phyloP scores from a whole-genome alignment of 441 rosid species.

The Erysimum cheiri region DNA sequence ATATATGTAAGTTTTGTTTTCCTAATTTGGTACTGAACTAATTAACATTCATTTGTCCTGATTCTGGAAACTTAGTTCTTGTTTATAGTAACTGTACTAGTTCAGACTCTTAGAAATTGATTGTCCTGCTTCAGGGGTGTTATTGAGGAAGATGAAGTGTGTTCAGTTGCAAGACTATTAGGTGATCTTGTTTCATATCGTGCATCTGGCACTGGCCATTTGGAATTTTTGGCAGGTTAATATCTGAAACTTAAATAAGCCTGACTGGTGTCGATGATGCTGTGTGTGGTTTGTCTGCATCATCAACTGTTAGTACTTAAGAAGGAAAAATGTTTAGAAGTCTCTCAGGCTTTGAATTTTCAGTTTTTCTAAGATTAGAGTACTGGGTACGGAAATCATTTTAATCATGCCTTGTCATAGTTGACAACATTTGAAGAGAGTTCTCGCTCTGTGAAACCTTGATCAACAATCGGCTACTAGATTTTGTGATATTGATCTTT shows the following conservation, averaged over 20 bases:
- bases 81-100: background rate
- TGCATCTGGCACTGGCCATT: conserved; percentile 90
- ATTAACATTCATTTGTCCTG: background rate
- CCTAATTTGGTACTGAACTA: conserved; percentile 9
- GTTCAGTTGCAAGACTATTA: conserved; percentile 76
- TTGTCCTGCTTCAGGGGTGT: conserved; percentile 55
- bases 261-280: background rate
- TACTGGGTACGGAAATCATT: background rate
- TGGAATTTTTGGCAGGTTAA: conserved; percentile 88
- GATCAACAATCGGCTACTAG: background rate
- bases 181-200: conserved; percentile 96
- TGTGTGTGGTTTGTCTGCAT: background rate
- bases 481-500: background rate
- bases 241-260: conserved; percentile 15
- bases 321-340: background rate
- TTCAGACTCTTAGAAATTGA: conserved; percentile 24
- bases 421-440: conserved; percentile 3
- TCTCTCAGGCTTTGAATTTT: background rate
- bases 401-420: conserved; percentile 5
- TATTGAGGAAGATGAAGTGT: conserved; percentile 86
- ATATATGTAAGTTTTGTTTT: conserved; percentile 65
- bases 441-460: conserved; percentile 14
- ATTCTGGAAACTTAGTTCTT: conserved; percentile 3
- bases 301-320: background rate
- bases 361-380: conserved; percentile 3